phyloP scores from a whole-genome alignment of 495 filamentous ascomycete genomes.

The Daldinia vernicosa region DNA sequence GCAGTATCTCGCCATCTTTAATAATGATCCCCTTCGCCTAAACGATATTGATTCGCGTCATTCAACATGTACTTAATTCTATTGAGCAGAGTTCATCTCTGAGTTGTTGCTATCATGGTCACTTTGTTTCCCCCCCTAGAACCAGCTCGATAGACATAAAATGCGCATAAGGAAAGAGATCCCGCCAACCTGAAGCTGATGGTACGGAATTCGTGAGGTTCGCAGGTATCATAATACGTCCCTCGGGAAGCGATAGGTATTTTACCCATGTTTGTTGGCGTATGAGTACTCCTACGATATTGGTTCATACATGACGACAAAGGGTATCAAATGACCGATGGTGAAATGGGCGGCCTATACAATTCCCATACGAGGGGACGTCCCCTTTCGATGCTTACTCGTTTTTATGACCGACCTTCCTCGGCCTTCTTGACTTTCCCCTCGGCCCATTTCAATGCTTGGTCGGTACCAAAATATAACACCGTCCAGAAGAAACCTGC shows the following conservation, averaged over 20 bases:
- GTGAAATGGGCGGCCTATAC: neutral
- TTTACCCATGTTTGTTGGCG: neutral
- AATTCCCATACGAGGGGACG: neutral
- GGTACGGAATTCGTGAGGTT: neutral
- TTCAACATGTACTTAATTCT: neutral
- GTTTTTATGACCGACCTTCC: neutral
- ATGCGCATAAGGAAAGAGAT: neutral
- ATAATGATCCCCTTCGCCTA: constrained; percentile 9
- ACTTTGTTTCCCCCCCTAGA: neutral
- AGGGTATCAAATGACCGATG: neutral
- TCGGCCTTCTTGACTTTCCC: constrained; percentile 19
- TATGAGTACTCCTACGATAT: neutral
- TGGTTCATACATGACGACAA: neutral
- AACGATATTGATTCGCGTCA: constrained; percentile 2
- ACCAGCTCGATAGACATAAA: neutral
- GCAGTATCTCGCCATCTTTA: neutral
- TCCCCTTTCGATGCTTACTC: neutral
- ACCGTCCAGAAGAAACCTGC: constrained; percentile 21
- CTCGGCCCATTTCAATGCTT: constrained; percentile 36
- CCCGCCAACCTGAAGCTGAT: neutral
- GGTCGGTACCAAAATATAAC: constrained; percentile 16
- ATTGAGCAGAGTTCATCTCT: neutral
- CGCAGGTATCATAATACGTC: too few species aligned
- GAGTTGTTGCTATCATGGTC: neutral
- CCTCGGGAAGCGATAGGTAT: neutral